Evolutionary conservation across 2,329 filamentous ascomycete genomes (phyloP).

Genomic region (Colletotrichum zoysiae): DNA sequence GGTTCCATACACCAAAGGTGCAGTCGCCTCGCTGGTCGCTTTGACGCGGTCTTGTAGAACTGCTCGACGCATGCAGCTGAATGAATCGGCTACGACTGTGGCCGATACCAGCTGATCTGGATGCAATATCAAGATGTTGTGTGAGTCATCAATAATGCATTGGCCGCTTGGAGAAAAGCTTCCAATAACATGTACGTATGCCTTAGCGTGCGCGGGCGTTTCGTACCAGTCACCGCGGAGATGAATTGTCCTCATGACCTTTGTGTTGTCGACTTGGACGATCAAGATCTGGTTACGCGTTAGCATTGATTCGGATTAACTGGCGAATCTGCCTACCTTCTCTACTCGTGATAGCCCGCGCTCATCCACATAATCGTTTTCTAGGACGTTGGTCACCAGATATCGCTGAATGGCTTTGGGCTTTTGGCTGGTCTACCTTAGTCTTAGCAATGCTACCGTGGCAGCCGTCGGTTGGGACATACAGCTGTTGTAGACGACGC

Average conservation of each 20-base stretch:
- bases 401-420: slow-evolving; percentile 87
- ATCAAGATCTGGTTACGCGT: slow-evolving; percentile 74
- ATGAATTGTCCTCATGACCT: slow-evolving; percentile 74
- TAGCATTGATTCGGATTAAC: slow-evolving; percentile 7
- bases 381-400: slow-evolving; percentile 79
- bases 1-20: slow-evolving; percentile 90
- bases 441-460: slow-evolving; percentile 68
- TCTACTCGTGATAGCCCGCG: slow-evolving; percentile 72
- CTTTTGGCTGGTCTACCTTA: slow-evolving; percentile 74
- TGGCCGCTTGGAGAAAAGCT: slow-evolving; percentile 76
- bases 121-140: slow-evolving; percentile 90
- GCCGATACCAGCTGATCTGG: slow-evolving; percentile 96
- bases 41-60: slow-evolving; percentile 97
- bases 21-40: slow-evolving; percentile 82
- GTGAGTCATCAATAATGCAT: slow-evolving; percentile 84
- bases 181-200: slow-evolving; percentile 89
- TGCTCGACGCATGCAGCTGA: slow-evolving; percentile 88
- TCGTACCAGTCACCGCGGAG: slow-evolving; percentile 90
- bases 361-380: slow-evolving; percentile 75
- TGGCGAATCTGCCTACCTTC: slow-evolving; percentile 69
- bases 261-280: slow-evolving; percentile 83
- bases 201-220: slow-evolving; percentile 78
- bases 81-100: slow-evolving; percentile 96
- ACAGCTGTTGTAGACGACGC: slow-evolving; percentile 49
- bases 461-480: slow-evolving; percentile 49